Percentiles rank a stretch among this genome's conserved stretches.
Conservation (phyloP, 768 basidiomycete genomes). For the Collybia sp. region DNA sequence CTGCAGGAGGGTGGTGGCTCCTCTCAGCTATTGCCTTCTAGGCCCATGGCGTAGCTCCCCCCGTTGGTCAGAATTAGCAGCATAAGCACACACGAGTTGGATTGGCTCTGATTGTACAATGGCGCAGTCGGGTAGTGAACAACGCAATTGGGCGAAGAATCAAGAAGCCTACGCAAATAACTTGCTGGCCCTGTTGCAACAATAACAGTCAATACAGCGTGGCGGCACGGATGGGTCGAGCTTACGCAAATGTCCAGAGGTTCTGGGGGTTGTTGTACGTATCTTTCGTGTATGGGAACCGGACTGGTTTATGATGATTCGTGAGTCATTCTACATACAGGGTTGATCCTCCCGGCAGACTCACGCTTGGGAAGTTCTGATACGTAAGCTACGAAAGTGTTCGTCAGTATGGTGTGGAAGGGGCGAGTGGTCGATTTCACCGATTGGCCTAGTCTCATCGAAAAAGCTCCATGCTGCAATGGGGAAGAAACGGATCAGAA, state of each 20-base stretch:
- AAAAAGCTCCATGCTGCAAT: constrained; percentile 38
- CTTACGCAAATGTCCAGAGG: constrained; percentile 54
- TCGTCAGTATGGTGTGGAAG: background rate
- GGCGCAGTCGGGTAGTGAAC: too few relatives aligned
- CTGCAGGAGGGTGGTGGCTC: too few relatives aligned
- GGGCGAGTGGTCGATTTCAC: constrained; percentile 14
- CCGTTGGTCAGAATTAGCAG: too few relatives aligned
- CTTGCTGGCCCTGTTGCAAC: too few relatives aligned
- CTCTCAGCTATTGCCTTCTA: too few relatives aligned
- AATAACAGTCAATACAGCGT: too few relatives aligned
- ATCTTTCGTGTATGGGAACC: constrained; percentile 56
- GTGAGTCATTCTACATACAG: constrained; percentile 1
- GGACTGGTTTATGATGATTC: constrained; percentile 27
- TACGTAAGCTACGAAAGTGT: constrained; percentile 28
- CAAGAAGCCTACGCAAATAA: too few relatives aligned
- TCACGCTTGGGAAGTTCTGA: constrained; percentile 34
- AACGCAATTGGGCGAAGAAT: too few relatives aligned
- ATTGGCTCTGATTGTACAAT: too few relatives aligned
- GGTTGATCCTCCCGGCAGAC: constrained; percentile 4
- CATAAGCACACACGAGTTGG: too few relatives aligned
- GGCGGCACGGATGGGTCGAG: constrained; percentile 2
- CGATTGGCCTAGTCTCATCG: constrained; percentile 35
- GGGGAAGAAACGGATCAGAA: background rate
- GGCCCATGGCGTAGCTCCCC: too few relatives aligned
- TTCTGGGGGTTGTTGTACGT: constrained; percentile 64